Evolutionary conservation across 202 grass and related monocot species (phyloP).

Genomic region (Setaria italica): DNA sequence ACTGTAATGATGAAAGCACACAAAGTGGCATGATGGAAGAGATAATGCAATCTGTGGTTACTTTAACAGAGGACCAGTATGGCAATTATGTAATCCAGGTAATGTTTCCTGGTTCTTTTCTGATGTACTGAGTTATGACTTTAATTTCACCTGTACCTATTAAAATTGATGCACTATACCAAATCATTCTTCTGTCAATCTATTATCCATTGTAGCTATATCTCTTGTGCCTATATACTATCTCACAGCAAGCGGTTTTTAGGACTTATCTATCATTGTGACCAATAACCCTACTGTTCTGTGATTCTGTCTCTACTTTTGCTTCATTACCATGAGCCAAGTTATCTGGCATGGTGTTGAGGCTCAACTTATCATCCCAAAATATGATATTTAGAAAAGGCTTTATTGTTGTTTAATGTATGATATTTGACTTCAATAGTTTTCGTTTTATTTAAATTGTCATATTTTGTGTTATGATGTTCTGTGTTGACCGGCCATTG

Average conservation of each 20-base stretch:
- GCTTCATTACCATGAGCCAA: not conserved
- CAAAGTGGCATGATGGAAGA: constrained; percentile 95
- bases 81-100: constrained; percentile 99
- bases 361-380: not conserved
- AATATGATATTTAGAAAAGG: not conserved
- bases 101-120: constrained; percentile 38
- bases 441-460: constrained; percentile 1
- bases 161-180: constrained; percentile 18
- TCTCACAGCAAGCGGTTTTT: not conserved
- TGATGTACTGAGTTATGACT: constrained; percentile 15
- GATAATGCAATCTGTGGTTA: constrained; percentile 80
- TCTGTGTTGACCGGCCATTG: constrained; percentile 1
- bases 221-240: not conserved
- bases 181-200: not conserved
- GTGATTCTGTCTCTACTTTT: constrained; percentile 9
- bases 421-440: not conserved
- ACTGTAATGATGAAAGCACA: constrained; percentile 87
- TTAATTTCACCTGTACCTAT: constrained; percentile 11
- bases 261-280: not conserved
- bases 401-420: not conserved
- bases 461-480: not conserved
- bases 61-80: constrained; percentile 92
- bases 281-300: not conserved
- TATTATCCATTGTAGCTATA: not conserved
- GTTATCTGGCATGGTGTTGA: not conserved